Evolutionary conservation across 306 rosid species (phyloP).

Genomic region (Quercus berberidifolia): DNA sequence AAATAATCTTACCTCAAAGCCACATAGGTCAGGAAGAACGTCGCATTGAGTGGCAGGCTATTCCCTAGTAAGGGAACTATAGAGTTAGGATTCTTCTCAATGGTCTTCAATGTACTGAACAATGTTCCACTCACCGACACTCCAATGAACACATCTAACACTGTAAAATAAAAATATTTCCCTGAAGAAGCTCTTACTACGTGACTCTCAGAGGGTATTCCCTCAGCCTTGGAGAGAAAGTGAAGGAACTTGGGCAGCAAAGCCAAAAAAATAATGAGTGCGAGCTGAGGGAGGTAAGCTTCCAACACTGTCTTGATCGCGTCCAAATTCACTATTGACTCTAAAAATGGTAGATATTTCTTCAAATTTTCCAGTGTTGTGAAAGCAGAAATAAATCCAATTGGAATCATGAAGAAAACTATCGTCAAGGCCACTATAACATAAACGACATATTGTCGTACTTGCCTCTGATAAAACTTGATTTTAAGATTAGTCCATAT

Average conservation of each 20-base stretch:
- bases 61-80: constrained; percentile 42
- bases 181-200: constrained; percentile 87
- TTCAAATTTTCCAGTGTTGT: constrained; percentile 65
- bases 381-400: constrained; percentile 60
- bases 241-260: constrained; percentile 74
- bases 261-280: constrained; percentile 73
- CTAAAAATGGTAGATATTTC: constrained; percentile 75
- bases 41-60: constrained; percentile 75
- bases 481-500: constrained; percentile 82
- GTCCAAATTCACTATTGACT: constrained; percentile 34
- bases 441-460: constrained; percentile 68
- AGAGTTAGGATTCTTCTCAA: constrained; percentile 42
- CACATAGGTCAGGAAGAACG: constrained; percentile 84
- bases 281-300: constrained; percentile 94
- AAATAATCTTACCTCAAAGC: constrained; percentile 74
- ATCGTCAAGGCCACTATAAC: constrained; percentile 62
- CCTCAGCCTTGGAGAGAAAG: constrained; percentile 74
- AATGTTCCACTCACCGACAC: constrained; percentile 75
- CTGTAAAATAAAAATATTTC: constrained; percentile 76
- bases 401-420: constrained; percentile 80
- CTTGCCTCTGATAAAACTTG: constrained; percentile 50
- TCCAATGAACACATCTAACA: constrained; percentile 83
- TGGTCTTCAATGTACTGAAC: constrained; percentile 52
- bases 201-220: constrained; percentile 80
- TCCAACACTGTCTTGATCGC: constrained; percentile 67